Base-by-base conservation (phyloP, 768 basidiomycete genomes). In the Boletus patriciae region DNA sequence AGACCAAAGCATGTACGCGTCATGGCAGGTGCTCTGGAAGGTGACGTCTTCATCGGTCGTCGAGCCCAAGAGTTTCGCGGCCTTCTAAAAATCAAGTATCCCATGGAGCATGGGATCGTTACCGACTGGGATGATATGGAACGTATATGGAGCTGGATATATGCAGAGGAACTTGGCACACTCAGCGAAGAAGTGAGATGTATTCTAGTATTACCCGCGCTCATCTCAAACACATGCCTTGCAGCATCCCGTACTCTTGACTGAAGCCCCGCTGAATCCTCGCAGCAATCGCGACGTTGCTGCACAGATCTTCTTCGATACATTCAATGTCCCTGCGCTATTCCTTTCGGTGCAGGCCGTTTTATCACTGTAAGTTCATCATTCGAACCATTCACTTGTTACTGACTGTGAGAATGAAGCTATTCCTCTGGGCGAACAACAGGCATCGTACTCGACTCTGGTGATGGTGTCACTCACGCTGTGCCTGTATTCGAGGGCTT, bases 101-200 rank as follows among this genome's bases (percentile, higher is more conserved):
- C 97, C 27, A 98, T 99, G 88, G 93, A 96, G 71, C 97, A 98
- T 72, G 97, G 97, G 13, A 94, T 99, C 57, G 97, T 99, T 10
- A 96, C 92, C 37, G 93, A 99, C 77, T 99, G 97, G 96, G 97
- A 99, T 70, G 97, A 99, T 70, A 99, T 99, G 97, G 97, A 99
- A 73, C 86, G 92, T 58, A 98, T 99, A 81, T 99, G 97, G 97
- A 90, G 83, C 62, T 95, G 93, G 88, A 90, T 98, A 46, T 99
- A 98, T 70, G 87, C 91, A 21, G 94, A 98, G 70, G 96, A 97
- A 69, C 78, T 98, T 44, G 91, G 92, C 21, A 97, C 95, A 6
- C 77, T 98, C 64, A 95, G 93, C 69, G 97, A 98, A 79, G 96
- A 98, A 86, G 96, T 96, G 60, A 57, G 78, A 64, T 36, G 13